These are phyloP conservation scores for Papiliotrema terrestris DNA, from an alignment of 1,284 basidiomycete species.

Conservation along the genomic window DNA sequence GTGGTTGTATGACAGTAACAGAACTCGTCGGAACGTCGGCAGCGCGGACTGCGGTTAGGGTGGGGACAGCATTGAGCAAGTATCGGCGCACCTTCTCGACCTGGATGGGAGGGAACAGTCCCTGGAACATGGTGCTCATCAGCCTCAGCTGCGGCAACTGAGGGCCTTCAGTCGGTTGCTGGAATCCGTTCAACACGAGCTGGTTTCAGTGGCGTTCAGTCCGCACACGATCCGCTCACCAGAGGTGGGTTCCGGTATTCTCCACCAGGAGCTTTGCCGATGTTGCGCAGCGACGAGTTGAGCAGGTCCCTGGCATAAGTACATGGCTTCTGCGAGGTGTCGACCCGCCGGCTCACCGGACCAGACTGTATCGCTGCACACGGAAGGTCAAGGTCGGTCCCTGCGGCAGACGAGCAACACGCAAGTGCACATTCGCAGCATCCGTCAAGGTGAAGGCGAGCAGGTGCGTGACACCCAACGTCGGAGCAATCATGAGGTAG, in stretches of 20 bases:
- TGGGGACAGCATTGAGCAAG: not conserved
- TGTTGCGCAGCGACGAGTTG: constrained; percentile 41
- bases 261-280: constrained; percentile 46
- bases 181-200: constrained; percentile 54
- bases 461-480: constrained; percentile 87
- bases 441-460: constrained; percentile 87
- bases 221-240: constrained; percentile 18
- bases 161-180: constrained; percentile 49
- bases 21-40: constrained; percentile 82
- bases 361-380: constrained; percentile 85
- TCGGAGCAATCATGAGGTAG: constrained; percentile 87
- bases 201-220: constrained; percentile 14
- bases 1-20: constrained; percentile 87
- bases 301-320: constrained; percentile 36
- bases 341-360: constrained; percentile 53
- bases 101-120: constrained; percentile 54
- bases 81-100: constrained; percentile 52
- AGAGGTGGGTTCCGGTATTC: constrained; percentile 50
- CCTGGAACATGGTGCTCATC: constrained; percentile 55
- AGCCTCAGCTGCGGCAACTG: constrained; percentile 51
- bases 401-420: constrained; percentile 82
- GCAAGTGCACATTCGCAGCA: constrained; percentile 70
- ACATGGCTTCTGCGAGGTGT: not conserved
- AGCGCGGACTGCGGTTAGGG: constrained; percentile 63
- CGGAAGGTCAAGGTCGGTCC: constrained; percentile 94